Base-by-base conservation (phyloP, 441 rosid genomes). In the Kokia cookei region DNA sequence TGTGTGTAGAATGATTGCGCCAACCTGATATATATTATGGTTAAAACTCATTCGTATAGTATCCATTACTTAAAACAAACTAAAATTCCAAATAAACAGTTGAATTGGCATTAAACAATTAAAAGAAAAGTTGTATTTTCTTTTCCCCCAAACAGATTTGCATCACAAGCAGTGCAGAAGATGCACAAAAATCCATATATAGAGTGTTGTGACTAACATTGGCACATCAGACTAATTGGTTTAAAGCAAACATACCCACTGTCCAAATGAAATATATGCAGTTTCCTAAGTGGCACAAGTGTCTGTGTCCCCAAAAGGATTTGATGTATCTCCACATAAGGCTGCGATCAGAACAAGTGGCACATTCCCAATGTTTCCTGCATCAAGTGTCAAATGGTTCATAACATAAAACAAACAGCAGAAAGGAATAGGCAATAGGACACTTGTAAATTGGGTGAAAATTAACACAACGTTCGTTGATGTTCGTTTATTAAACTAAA, bases 331-430 rank as follows among this genome's bases (percentile, higher is more conserved):
- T 81, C 98, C 86, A 72, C 98, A 96, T 37, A 92, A 77, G 73
- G 99, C 98, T 8, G 97, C 88, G 57, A 96, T 85, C 79, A 96
- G 82, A 68, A 96, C 99, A 78, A 96, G 99, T 24, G 99, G 99
- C 63, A 96, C 94, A 72, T 96, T 96, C 71, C 99, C 99, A 35
- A 96, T 92, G 75, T 92, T 93, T 79, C 99, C 98, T 96, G 93
- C 77, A 85, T 27, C 55, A 65, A 74, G 32, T 19, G 14, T 55
- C 24, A 40, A 64, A 37, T 2, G 13, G 58, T 27, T 42, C 7
- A 22, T 13, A 42, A 71, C 22, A 40, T 13, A 43, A 11, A n/a
- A 40, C 15, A 22, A 17, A 35, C 73, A 61, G 47, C 54, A 71
- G 12, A 73, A 47, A 61, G 29, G 15, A 27, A 19, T 19, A 19